Evolutionary conservation across 31 red algal species (phyloP).

Genomic region (Pterothamnion heteromorphum): DNA sequence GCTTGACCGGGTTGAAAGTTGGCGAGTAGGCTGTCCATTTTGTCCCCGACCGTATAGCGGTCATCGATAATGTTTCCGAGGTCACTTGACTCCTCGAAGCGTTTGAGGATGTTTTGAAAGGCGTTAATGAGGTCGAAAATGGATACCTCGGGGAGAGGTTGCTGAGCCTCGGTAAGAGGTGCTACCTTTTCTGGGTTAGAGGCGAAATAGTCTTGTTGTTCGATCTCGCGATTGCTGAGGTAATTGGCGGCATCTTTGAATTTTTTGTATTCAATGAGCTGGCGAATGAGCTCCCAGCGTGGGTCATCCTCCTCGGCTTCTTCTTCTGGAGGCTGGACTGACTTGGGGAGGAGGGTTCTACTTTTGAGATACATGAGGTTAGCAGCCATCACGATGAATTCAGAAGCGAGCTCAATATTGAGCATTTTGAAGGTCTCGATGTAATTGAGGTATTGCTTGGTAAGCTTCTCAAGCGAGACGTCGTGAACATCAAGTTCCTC

Average conservation of each 20-base stretch:
- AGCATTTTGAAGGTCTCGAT: conserved; percentile 43
- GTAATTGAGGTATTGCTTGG: conserved; percentile 35
- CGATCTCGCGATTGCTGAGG: background rate
- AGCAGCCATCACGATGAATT: conserved; percentile 39
- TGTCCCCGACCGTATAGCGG: conserved; percentile 11
- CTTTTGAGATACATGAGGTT: conserved; percentile 22
- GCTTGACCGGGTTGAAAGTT: background rate
- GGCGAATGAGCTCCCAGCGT: conserved; percentile 30
- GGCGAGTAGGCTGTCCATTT: background rate
- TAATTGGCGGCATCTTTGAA: conserved; percentile 11
- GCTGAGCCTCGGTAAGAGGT: background rate
- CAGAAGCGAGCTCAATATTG: conserved; percentile 26
- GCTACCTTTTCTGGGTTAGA: background rate
- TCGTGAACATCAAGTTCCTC: conserved; percentile 43
- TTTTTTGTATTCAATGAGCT: conserved; percentile 35
- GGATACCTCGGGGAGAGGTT: background rate
- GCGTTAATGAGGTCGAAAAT: conserved; percentile 1
- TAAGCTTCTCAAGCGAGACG: conserved; percentile 26
- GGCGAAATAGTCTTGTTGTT: conserved; percentile 33
- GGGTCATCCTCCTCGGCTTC: conserved; percentile 10
- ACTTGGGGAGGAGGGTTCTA: background rate
- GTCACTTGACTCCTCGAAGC: conserved; percentile 10
- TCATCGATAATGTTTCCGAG: background rate
- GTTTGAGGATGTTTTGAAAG: background rate
- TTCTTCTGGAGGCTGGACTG: conserved; percentile 5